phyloP scores from a whole-genome alignment of 176 grass and related monocot genomes.

The Aegilops tauschii region DNA sequence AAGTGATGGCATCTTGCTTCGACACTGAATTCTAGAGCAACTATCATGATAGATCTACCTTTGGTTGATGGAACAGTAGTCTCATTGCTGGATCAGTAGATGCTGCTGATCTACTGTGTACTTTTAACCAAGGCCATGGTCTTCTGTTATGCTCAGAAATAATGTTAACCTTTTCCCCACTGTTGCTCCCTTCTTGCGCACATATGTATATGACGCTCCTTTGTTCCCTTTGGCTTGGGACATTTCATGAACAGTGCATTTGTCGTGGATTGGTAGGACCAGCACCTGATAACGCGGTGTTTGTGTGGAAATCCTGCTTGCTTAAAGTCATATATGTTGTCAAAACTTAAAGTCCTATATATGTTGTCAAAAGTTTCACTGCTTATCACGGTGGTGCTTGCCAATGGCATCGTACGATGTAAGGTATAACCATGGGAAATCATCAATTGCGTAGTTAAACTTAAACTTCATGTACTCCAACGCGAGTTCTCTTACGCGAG shows the following conservation, averaged over 20 bases:
- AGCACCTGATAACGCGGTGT: neutral
- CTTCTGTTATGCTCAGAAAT: conserved; percentile 15
- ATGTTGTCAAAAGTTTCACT: neutral
- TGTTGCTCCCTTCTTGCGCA: neutral
- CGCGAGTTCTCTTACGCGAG: no score
- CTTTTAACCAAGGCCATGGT: neutral
- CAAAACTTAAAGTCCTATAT: neutral
- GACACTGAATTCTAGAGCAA: conserved; percentile 89
- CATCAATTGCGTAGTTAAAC: no score
- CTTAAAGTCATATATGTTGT: neutral
- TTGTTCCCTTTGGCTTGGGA: neutral
- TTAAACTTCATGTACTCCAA: no score
- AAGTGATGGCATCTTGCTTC: conserved; percentile 82
- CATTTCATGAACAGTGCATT: neutral
- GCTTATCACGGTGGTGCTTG: neutral
- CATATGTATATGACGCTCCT: neutral
- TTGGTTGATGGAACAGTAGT: neutral
- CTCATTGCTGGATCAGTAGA: neutral
- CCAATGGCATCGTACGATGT: neutral
- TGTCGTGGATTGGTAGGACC: neutral
- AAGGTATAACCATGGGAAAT: no score
- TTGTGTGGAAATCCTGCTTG: neutral
- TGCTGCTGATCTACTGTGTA: conserved; percentile 15
- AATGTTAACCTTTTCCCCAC: neutral
- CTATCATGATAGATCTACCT: conserved; percentile 4